Evolutionary conservation across 768 basidiomycete genomes (phyloP).

Genomic region (Cystofilobasidium macerans): DNA sequence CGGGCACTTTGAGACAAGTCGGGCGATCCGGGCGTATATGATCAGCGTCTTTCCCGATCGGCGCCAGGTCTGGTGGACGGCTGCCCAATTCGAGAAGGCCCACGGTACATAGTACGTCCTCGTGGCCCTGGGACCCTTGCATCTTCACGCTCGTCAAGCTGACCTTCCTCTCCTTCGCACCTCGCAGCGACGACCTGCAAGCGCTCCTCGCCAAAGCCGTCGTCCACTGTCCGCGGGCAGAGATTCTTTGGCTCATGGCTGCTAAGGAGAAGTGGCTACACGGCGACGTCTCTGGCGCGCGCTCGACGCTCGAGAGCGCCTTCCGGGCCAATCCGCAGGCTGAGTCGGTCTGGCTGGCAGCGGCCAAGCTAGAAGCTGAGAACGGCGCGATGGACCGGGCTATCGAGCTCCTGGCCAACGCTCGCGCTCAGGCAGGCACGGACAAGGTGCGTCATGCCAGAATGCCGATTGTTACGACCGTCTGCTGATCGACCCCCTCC

Average conservation of each 20-base stretch:
- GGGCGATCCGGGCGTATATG: constrained; percentile 82
- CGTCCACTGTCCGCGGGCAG: constrained; percentile 83
- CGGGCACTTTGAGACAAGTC: constrained; percentile 66
- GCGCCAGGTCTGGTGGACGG: constrained; percentile 73
- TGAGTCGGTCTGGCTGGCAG: constrained; percentile 95
- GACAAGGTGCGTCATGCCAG: constrained; percentile 54
- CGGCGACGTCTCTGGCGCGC: constrained; percentile 81
- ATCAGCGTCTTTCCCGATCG: constrained; percentile 81
- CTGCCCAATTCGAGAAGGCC: constrained; percentile 83
- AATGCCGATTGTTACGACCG: no score
- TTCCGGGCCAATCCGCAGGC: constrained; percentile 93
- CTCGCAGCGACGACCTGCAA: constrained; percentile 59
- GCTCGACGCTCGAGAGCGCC: constrained; percentile 73
- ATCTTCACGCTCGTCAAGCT: constrained; percentile 18
- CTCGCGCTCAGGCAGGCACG: constrained; percentile 80
- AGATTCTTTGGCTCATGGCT: constrained; percentile 93
- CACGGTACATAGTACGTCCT: constrained; percentile 63
- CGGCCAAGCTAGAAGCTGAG: constrained; percentile 92
- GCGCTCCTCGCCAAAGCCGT: constrained; percentile 73
- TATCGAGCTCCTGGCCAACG: constrained; percentile 71
- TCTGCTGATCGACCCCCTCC: constrained; percentile 17
- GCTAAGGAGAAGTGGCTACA: constrained; percentile 94
- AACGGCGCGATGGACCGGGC: constrained; percentile 83
- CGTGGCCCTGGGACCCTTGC: no score
- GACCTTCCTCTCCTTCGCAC: background rate